Evolutionary conservation across 2,329 filamentous ascomycete species (phyloP).

Genomic region (Hymenoscyphus linearis): DNA sequence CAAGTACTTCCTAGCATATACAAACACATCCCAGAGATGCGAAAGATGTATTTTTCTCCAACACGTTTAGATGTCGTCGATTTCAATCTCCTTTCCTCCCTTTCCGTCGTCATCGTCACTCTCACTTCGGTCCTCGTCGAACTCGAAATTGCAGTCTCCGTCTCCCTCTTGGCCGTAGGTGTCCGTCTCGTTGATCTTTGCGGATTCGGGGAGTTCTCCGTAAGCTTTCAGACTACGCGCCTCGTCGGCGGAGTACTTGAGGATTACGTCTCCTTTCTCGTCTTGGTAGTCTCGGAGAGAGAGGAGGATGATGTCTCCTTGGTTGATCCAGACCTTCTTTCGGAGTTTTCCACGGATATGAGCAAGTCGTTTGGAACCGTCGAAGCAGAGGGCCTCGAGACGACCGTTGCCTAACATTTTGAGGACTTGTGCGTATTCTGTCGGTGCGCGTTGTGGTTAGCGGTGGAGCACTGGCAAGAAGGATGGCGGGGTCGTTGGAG

Average conservation of each 20-base stretch:
- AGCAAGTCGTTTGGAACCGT: conserved; percentile 79
- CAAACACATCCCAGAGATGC: not conserved
- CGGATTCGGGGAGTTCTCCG: conserved; percentile 91
- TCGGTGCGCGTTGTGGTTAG: conserved; percentile 13
- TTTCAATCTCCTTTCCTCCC: conserved; percentile 79
- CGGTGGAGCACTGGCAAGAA: conserved; percentile 53
- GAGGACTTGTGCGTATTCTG: conserved; percentile 77
- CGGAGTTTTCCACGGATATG: conserved; percentile 93
- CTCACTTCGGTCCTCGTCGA: conserved; percentile 80
- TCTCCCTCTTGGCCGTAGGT: conserved; percentile 88
- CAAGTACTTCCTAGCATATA: conserved; percentile 1
- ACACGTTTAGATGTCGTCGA: conserved; percentile 82
- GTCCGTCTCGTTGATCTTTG: conserved; percentile 99
- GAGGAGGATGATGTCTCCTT: conserved; percentile 87
- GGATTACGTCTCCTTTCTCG: conserved; percentile 87
- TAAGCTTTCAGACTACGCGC: conserved; percentile 93
- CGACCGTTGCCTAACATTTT: conserved; percentile 97
- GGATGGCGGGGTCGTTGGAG: conserved; percentile 5
- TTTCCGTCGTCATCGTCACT: conserved; percentile 51
- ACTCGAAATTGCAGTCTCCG: conserved; percentile 96
- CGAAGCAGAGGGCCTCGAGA: conserved; percentile 87
- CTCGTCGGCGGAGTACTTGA: conserved; percentile 96
- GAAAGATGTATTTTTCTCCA: not conserved
- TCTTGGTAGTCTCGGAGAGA: conserved; percentile 90
- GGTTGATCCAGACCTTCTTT: conserved; percentile 99